A percentile compares a stretch with the other conserved stretches of the same genome.
phyloP scores from a whole-genome alignment of 129 eudicot genomes.

The Arctium lappa region DNA sequence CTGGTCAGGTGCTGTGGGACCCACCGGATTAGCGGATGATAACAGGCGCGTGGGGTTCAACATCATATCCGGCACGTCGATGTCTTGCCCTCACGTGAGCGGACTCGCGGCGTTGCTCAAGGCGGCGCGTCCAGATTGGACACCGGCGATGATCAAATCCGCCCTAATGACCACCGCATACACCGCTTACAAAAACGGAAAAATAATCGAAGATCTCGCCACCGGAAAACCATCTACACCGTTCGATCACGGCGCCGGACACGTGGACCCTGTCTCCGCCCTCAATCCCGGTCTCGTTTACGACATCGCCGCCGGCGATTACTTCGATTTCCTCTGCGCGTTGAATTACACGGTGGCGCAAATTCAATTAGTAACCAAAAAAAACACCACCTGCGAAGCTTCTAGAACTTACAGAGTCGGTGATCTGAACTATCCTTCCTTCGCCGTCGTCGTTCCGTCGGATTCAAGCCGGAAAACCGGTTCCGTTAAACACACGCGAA shows the following conservation, averaged over 20 bases:
- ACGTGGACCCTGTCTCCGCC: slow-evolving; percentile 90
- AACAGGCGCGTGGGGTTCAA: slow-evolving; percentile 70
- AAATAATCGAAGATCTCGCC: slow-evolving; percentile 54
- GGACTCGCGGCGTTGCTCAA: slow-evolving; percentile 88
- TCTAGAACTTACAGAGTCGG: slow-evolving; percentile 45
- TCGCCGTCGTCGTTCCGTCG: slow-evolving; percentile 55
- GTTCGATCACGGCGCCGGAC: slow-evolving; percentile 94
- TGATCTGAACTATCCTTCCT: slow-evolving; percentile 86
- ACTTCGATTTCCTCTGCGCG: slow-evolving; percentile 84
- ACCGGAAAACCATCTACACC: slow-evolving; percentile 94
- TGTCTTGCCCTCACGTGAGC: slow-evolving; percentile 98
- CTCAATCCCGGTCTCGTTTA: slow-evolving; percentile 88
- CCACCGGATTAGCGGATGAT: slow-evolving; percentile 78
- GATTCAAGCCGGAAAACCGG: slow-evolving; percentile 33
- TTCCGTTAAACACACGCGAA: slow-evolving; percentile 68
- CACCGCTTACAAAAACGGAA: slow-evolving; percentile 60
- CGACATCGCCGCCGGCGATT: slow-evolving; percentile 58
- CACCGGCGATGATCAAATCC: slow-evolving; percentile 84
- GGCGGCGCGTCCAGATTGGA: slow-evolving; percentile 93
- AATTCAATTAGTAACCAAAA: slow-evolving; percentile 52
- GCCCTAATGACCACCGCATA: slow-evolving; percentile 96
- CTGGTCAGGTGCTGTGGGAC: slow-evolving; percentile 76
- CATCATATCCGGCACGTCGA: slow-evolving; percentile 93
- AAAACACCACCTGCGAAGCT: slow-evolving; percentile 63
- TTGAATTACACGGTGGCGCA: slow-evolving; percentile 72